A percentile compares a stretch with the other conserved stretches of the same genome.
These are phyloP conservation scores for Geranium rotundifolium DNA, from an alignment of 345 rosid species.

Conservation along the genomic window DNA sequence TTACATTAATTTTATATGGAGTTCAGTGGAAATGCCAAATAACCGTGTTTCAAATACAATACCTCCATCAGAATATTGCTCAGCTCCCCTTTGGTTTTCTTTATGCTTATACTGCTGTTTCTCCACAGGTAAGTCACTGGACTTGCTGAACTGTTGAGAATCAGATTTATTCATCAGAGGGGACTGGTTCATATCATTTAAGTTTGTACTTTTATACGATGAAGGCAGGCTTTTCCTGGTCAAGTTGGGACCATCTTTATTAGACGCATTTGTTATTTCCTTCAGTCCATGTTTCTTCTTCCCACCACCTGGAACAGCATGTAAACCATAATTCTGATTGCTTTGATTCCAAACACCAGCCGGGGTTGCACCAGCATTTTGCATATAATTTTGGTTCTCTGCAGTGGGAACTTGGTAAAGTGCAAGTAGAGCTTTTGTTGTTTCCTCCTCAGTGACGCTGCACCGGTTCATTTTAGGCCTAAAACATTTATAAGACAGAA, in stretches of 20 bases:
- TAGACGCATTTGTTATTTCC: slow-evolving; percentile 25
- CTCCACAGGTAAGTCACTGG: slow-evolving; percentile 26
- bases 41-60: slow-evolving; percentile 17
- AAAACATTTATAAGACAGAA: slow-evolving; percentile 3
- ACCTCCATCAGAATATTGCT: slow-evolving; percentile 56
- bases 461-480: slow-evolving; percentile 79
- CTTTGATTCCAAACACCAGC: slow-evolving; percentile 17
- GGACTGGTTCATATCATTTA: slow-evolving; percentile 27
- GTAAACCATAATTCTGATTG: slow-evolving; percentile 14
- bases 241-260: slow-evolving; percentile 27
- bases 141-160: slow-evolving; percentile 23
- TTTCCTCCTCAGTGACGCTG: slow-evolving; percentile 57
- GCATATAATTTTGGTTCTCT: slow-evolving; percentile 22
- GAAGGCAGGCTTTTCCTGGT: slow-evolving; percentile 32
- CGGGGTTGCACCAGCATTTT: not conserved
- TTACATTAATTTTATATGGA: slow-evolving; percentile 9
- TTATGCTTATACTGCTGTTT: slow-evolving; percentile 40
- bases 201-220: slow-evolving; percentile 25
- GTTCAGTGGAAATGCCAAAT: slow-evolving; percentile 8
- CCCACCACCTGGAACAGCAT: slow-evolving; percentile 14
- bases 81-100: slow-evolving; percentile 33
- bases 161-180: slow-evolving; percentile 32
- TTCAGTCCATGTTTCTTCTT: slow-evolving; percentile 41
- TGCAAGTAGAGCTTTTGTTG: slow-evolving; percentile 45
- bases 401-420: slow-evolving; percentile 32